phyloP scores from a whole-genome alignment of 768 basidiomycete species.

The Calocybe indica region DNA sequence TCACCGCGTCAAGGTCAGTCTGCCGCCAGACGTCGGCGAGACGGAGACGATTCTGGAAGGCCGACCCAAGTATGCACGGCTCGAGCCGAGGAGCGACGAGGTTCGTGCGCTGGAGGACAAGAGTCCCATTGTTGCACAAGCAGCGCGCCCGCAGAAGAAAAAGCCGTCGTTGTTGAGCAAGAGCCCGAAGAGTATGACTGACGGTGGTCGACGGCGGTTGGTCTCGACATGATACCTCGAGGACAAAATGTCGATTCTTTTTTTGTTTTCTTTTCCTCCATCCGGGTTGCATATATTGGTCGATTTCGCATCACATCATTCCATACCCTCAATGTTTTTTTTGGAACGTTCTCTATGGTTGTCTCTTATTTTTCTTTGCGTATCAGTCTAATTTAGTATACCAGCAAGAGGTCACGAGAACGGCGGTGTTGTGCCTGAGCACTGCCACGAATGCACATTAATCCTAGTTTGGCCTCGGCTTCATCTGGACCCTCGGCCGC shows the following conservation, averaged over 20 bases:
- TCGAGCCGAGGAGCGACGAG: slow-evolving; percentile 6
- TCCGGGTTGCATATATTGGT: neutral
- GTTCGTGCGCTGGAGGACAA: neutral
- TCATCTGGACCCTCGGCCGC: no score
- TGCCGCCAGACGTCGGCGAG: slow-evolving; percentile 14
- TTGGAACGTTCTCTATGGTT: neutral
- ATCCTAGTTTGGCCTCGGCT: no score
- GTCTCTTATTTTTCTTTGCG: no score
- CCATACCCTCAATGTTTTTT: neutral
- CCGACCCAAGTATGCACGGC: slow-evolving; percentile 13
- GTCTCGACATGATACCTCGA: neutral
- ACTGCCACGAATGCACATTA: no score
- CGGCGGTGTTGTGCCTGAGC: no score
- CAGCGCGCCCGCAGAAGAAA: neutral
- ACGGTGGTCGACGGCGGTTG: neutral
- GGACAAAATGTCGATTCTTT: neutral
- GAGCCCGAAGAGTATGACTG: neutral
- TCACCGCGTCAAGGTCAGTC: slow-evolving; percentile 5
- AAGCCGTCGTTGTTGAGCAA: neutral
- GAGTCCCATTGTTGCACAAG: neutral
- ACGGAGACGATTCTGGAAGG: slow-evolving; percentile 21
- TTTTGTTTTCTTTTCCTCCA: neutral
- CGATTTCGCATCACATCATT: neutral
- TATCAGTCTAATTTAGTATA: no score
- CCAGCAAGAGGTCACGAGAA: no score